Conservation (phyloP, 192 early-diverging fungal species). For the Coemansia furcata region DNA sequence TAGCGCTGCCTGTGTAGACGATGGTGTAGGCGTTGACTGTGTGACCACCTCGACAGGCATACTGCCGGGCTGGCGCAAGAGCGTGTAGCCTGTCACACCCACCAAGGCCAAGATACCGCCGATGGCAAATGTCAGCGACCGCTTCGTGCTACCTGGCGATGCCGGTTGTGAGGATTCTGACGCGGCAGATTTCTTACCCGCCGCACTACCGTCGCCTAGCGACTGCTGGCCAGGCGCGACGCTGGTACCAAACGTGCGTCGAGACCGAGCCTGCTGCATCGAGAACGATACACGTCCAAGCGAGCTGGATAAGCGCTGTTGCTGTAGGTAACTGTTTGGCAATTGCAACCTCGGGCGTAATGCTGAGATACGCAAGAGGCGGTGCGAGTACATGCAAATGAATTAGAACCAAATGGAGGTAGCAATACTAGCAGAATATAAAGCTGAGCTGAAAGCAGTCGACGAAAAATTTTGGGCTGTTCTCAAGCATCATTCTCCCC, state of each 20-base stretch:
- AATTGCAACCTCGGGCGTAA: background rate
- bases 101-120: slow-evolving; percentile 40
- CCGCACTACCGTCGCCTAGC: background rate
- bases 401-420: background rate
- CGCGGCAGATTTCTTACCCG: background rate
- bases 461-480: background rate
- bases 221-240: background rate
- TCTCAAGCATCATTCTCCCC: background rate
- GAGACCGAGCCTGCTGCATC: background rate
- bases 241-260: slow-evolving; percentile 1
- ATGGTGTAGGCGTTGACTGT: background rate
- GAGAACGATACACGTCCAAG: background rate
- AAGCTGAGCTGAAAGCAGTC: background rate
- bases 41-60: background rate
- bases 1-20: slow-evolving; percentile 11
- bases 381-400: slow-evolving; percentile 6
- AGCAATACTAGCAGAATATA: background rate
- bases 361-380: background rate
- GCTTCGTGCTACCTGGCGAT: slow-evolving; percentile 12
- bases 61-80: slow-evolving; percentile 17
- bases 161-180: background rate
- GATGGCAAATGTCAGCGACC: slow-evolving; percentile 44
- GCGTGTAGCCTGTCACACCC: slow-evolving; percentile 36
- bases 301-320: background rate
- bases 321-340: background rate